Conservation (phyloP, 1,284 basidiomycete genomes). For the Trametes sp. region DNA sequence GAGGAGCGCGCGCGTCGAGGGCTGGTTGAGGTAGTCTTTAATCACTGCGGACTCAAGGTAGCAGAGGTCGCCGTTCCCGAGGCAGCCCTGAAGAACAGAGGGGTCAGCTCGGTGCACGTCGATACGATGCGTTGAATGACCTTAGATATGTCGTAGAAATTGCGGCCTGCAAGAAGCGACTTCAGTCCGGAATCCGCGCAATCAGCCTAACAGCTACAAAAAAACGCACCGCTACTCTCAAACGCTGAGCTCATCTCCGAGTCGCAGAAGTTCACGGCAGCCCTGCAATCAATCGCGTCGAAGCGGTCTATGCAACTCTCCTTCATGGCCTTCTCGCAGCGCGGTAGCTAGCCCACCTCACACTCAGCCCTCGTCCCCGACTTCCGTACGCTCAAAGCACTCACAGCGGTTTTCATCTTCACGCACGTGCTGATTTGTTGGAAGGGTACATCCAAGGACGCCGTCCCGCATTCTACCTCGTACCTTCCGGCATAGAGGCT, state of each 20-base stretch:
- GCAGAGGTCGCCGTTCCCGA: constrained; percentile 56
- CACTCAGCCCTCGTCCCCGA: not conserved
- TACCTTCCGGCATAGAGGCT: constrained; percentile 69
- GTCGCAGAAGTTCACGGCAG: constrained; percentile 71
- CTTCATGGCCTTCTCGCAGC: constrained; percentile 58
- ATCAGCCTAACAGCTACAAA: not conserved
- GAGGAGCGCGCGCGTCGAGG: constrained; percentile 60
- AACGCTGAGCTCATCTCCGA: constrained; percentile 58
- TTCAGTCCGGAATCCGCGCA: not conserved
- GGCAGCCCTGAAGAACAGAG: constrained; percentile 49
- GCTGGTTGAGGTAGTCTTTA: constrained; percentile 62
- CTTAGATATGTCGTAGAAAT: constrained; percentile 80
- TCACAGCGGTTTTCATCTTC: constrained; percentile 64
- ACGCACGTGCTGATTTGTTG: constrained; percentile 65
- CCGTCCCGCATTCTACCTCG: constrained; percentile 67
- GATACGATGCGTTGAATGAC: too few species aligned
- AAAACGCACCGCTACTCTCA: constrained; percentile 56
- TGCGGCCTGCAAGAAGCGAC: constrained; percentile 51
- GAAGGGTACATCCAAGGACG: constrained; percentile 61
- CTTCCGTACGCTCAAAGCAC: constrained; percentile 28
- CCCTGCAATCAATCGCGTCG: constrained; percentile 67
- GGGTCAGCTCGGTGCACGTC: too few species aligned
- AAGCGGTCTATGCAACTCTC: constrained; percentile 60
- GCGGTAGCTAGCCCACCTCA: constrained; percentile 52
- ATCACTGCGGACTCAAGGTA: constrained; percentile 61